Conservation (phyloP, 441 rosid genomes). For the Adansonia madagascariensis region DNA sequence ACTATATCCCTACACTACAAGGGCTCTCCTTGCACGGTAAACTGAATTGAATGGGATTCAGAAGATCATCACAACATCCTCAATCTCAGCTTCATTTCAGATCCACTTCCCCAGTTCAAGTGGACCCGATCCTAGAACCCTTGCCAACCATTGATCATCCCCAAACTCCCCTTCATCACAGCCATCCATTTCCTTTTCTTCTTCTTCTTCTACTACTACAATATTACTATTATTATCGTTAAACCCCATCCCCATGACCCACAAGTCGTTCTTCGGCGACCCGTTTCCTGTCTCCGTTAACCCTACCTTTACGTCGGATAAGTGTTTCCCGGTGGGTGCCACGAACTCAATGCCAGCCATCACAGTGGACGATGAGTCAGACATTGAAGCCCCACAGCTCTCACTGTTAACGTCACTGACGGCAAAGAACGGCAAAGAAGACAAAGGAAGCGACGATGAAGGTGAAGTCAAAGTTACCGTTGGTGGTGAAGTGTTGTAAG, state of each 20-base stretch:
- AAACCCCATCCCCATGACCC: background rate
- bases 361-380: conserved; percentile 38
- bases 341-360: conserved; percentile 46
- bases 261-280: background rate
- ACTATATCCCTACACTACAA: background rate
- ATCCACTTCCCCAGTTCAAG: conserved; percentile 33
- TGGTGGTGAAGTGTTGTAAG: conserved; percentile 16
- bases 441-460: background rate
- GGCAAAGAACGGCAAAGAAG: background rate
- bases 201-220: background rate
- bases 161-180: conserved; percentile 30
- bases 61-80: background rate
- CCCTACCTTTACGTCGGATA: background rate
- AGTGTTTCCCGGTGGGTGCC: background rate
- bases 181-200: conserved; percentile 19
- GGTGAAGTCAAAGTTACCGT: background rate
- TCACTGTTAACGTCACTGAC: conserved; percentile 32
- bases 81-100: conserved; percentile 4
- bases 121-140: conserved; percentile 37
- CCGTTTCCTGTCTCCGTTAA: background rate
- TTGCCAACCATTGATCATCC: conserved; percentile 47
- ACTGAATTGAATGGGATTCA: background rate
- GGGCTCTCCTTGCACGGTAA: background rate
- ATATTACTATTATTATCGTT: background rate
- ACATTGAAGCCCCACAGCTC: conserved; percentile 45